A percentile compares a stretch with the other conserved stretches of the same genome.
phyloP scores from a whole-genome alignment of 305 asterid genomes.

The Solanum hybrid region DNA sequence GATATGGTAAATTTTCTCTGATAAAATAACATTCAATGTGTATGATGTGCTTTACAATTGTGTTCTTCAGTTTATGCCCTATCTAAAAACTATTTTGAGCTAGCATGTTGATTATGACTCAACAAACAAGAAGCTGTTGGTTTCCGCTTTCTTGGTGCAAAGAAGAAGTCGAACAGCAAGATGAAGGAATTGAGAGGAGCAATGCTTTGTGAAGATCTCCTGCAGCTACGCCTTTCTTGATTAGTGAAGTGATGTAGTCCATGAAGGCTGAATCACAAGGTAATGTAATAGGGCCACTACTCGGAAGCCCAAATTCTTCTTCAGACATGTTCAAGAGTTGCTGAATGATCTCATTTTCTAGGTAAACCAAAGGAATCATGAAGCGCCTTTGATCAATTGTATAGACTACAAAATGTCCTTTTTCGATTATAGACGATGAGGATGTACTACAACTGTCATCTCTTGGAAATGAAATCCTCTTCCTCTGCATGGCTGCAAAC shows the following conservation, averaged over 20 bases:
- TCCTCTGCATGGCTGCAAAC: neutral
- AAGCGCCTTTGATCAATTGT: neutral
- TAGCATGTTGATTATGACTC: neutral
- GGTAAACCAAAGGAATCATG: neutral
- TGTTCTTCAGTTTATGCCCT: neutral
- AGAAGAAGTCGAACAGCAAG: neutral
- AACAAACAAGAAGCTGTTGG: neutral
- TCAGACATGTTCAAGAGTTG: neutral
- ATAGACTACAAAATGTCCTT: neutral
- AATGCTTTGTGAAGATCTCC: neutral
- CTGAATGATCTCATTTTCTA: neutral
- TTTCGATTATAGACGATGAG: neutral
- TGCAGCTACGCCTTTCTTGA: neutral
- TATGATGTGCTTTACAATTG: neutral
- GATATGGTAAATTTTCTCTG: neutral
- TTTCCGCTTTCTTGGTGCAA: neutral
- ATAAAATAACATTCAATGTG: neutral
- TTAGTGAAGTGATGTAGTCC: neutral
- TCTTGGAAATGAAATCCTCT: constrained; percentile 4
- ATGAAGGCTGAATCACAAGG: neutral
- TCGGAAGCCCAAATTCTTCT: neutral
- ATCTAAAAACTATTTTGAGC: neutral
- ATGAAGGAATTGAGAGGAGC: neutral
- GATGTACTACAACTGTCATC: neutral
- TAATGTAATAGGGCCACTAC: neutral